Conservation (phyloP, 2,329 filamentous ascomycete genomes). For the Verruconis gallopava region DNA sequence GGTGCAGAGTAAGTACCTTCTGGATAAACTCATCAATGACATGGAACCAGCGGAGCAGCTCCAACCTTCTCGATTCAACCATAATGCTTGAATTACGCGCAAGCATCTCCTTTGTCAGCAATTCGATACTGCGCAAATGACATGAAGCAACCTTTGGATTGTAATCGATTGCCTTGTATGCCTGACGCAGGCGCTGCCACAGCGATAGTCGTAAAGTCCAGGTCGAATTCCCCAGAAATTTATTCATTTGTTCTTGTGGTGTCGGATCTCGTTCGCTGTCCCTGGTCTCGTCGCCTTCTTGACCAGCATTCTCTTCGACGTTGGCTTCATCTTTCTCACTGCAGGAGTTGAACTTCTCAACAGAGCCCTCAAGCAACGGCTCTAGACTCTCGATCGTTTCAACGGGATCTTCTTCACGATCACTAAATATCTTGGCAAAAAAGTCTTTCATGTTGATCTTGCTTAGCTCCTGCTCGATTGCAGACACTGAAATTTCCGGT, state of each 20-base stretch:
- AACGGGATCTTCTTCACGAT: slow-evolving; percentile 68
- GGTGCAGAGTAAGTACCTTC: slow-evolving; percentile 51
- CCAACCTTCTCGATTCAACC: slow-evolving; percentile 51
- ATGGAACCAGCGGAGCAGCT: slow-evolving; percentile 64
- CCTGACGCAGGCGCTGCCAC: slow-evolving; percentile 82
- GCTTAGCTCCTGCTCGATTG: slow-evolving; percentile 80
- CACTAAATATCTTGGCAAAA: slow-evolving; percentile 79
- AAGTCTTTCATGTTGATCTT: slow-evolving; percentile 94
- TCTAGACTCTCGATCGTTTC: slow-evolving; percentile 84
- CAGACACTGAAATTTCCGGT: slow-evolving; percentile 70
- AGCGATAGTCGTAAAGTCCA: slow-evolving; percentile 74
- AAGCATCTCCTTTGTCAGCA: slow-evolving; percentile 60
- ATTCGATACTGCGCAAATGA: slow-evolving; percentile 71
- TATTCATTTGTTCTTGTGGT: slow-evolving; percentile 60
- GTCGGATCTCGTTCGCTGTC: slow-evolving; percentile 5
- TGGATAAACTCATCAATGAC: slow-evolving; percentile 65
- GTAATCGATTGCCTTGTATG: slow-evolving; percentile 76
- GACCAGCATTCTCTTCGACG: neutral
- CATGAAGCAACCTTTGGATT: slow-evolving; percentile 81
- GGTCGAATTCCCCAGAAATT: slow-evolving; percentile 70
- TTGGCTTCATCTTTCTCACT: slow-evolving; percentile 1
- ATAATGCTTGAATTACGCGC: slow-evolving; percentile 43
- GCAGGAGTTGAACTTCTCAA: slow-evolving; percentile 16
- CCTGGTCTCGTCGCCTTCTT: neutral
- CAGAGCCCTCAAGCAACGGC: slow-evolving; percentile 66